Evolutionary conservation across 805 yeast genomes (phyloP), one percentile per base, ranked within the genome.

Genomic region (Suhomyces faveliae): DNA sequence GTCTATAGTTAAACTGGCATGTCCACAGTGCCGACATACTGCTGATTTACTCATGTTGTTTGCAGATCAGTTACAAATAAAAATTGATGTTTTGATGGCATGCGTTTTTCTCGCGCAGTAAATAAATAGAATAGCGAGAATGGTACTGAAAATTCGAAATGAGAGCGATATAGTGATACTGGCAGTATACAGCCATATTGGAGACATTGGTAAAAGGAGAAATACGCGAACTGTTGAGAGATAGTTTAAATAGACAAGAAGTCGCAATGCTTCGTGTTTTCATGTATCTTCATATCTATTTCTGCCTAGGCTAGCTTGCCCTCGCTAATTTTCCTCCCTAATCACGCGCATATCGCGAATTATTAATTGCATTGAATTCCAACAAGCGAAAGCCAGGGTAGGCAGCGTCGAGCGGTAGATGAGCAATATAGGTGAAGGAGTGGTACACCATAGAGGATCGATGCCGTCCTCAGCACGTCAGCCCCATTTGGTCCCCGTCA

Each of bases 21-120:
- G 55, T 10, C 65, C 64, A 55, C 69, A 64, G 48, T 56, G 52
- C 20, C 51, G 50, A 51, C 69, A 64, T 7, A 52, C 51, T 5
- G 42, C 27, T 19, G 23, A 30, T 23, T 37, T 44, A 13, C 27
- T 43, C 40, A 40, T 38, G 43, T 24, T 17, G 40, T 29, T 27
- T 27, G 30, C 30, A 27, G 30, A 27, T 27, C 30, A 27, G 15
- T n/a, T 27, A 27, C 15, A 27, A 27, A 27, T 27, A 27, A 27
- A 25, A 27, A 27, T 11, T 12, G 17, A 30, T 30, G 37, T 30
- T 30, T 30, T 6, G 21, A 20, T 19, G 7, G 11, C 5, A 38
- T 21, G 21, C 11, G 19, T 37, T 38, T 38, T 25, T 38, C 13
- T 17, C 22, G 27, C 4, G 39, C 10, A n/a, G 30, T 27, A 27